Base-by-base conservation (phyloP, 2,329 filamentous ascomycete genomes). In the Fusarium sp. region DNA sequence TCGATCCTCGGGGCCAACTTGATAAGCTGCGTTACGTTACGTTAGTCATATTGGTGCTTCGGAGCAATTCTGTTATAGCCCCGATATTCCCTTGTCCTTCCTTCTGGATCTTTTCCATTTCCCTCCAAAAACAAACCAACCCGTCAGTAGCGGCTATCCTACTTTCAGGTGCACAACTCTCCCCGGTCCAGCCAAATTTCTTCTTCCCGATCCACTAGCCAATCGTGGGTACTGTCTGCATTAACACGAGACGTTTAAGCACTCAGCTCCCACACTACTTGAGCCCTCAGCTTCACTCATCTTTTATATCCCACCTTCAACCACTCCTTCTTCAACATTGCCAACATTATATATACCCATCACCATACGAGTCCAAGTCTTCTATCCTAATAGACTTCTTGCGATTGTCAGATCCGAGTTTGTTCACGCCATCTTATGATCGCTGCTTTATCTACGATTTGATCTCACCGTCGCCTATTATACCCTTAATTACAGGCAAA, bases 231-330 rank as follows among this genome's bases (percentile, higher is more conserved):
- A 58, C 50, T 31, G 49, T 61, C 57, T 65, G 46, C 69, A 64
- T 70, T 58, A 56, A 71, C 52, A 62, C 62, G 52, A 66, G 68
- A 69, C 57, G 67, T 60, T 65, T 66, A 65, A 68, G 50, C 60
- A 59, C 59, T 57, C 64, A 58, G 56, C 58, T 68, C 56, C 64
- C 60, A 49, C 64, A 48, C 49, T 62, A 59, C 44, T 34, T 44
- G 37, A 37, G 21, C 56, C 37, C 58, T 68, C 43, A 45, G 14
- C 53, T 65, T 64, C 58, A 46, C 34, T 46, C 18, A 43, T 46
- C 59, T 48, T 50, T 55, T 58, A 57, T 46, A 58, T 68, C 45
- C 53, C 28, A 56, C 31, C 25, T 41, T 48, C 42, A 52, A 41
- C 44, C 56, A 44, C 52, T 58, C 34, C 31, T 41, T 43, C 31